Base-by-base conservation (phyloP, 768 basidiomycete species). In the Phylloporus sp. region DNA sequence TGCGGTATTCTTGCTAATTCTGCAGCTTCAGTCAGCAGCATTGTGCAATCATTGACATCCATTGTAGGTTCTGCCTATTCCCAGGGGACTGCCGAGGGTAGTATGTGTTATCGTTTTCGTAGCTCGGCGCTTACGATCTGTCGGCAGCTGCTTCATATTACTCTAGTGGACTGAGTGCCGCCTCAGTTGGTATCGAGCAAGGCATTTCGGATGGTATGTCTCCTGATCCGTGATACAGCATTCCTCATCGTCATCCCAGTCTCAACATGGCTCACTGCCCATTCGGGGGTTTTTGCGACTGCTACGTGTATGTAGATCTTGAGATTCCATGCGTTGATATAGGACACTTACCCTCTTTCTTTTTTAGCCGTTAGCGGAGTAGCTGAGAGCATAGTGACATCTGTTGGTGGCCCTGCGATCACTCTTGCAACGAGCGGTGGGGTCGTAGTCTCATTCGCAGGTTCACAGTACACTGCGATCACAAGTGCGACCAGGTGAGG, bases 371-470 rank as follows among this genome's bases (percentile, higher is more conserved):
- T 75, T 49, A 82, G 72, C n/a, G 84, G 79, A 13, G 51, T 69
- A 9, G 78, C 72, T 2, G 68, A 73, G 45, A 87, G 81, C 13
- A 62, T 86, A 18, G 67, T 87, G 26, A 83, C 80, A 15, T 80
- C 77, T 36, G 75, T 62, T 10, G 86, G 82, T 7, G 85, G 84
- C 11, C 58, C 73, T 39, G 85, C 76, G 1, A 67, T 85, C 51
- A 87, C 85, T 0, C 73, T 88, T 18, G 84, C 82, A 24, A 36
- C 75, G 60, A 61, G 65, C 45, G 69, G 67, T 28, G 71, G 70
- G 15, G 70, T 71, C 15, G 71, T 68, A 8, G 84, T 82, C 26
- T 74, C 78, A 18, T 75, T 73, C 54, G 80, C 74, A 23, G 83
- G 84, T 31, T 74, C 76, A 8, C 62, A 76, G 2, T 84, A 75